Evolutionary conservation across 2,329 filamentous ascomycete species (phyloP).

Genomic region (Nemania diffusa): DNA sequence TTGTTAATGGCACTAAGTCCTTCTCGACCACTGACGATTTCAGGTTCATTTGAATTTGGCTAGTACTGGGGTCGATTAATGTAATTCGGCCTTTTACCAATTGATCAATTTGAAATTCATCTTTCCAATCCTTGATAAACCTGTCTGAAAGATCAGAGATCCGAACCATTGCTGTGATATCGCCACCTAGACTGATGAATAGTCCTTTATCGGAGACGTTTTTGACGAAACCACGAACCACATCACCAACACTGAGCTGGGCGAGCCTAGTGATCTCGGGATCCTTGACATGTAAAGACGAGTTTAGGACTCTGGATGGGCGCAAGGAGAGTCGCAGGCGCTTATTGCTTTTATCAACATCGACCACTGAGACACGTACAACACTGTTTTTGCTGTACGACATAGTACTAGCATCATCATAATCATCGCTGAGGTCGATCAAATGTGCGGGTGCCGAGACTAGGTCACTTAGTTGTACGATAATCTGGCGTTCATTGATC

Average conservation of each 20-base stretch:
- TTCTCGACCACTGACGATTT: constrained; percentile 86
- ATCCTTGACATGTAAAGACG: constrained; percentile 82
- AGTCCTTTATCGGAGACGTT: constrained; percentile 89
- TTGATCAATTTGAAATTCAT: constrained; percentile 86
- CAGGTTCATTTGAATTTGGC: constrained; percentile 85
- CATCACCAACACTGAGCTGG: constrained; percentile 79
- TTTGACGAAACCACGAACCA: constrained; percentile 92
- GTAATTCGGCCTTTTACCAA: constrained; percentile 89
- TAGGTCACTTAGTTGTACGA: constrained; percentile 84
- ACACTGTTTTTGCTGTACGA: constrained; percentile 86
- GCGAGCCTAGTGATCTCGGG: constrained; percentile 76
- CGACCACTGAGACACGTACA: constrained; percentile 84
- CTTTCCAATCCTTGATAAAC: constrained; percentile 96
- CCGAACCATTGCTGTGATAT: constrained; percentile 83
- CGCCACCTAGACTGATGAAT: constrained; percentile 84
- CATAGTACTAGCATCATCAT: constrained; percentile 78
- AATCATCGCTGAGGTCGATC: constrained; percentile 88
- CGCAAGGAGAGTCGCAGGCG: constrained; percentile 82
- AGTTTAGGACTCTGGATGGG: constrained; percentile 89
- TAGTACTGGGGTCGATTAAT: constrained; percentile 72
- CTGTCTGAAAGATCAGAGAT: constrained; percentile 90
- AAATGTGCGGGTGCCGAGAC: constrained; percentile 84
- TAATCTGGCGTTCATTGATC: constrained; percentile 81
- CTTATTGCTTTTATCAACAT: constrained; percentile 86
- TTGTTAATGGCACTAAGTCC: constrained; percentile 78